Base-by-base conservation (phyloP, 768 basidiomycete genomes). In the Agaricus bisporus region DNA sequence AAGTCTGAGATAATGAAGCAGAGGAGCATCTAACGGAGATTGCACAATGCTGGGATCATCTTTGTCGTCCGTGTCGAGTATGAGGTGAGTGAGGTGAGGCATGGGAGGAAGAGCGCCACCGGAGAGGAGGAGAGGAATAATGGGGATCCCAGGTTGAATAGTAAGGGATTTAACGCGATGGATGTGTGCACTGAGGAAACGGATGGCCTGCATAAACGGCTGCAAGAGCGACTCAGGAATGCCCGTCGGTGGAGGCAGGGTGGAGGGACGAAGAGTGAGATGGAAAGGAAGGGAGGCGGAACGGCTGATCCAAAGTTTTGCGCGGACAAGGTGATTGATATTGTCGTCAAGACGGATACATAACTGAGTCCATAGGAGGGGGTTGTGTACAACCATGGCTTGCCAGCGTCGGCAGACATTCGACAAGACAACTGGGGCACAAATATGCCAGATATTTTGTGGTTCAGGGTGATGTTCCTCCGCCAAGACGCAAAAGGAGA, bases 371-470 rank as follows among this genome's bases (percentile, higher is more conserved):
- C 64, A 64, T 4, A 61, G 46, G 17, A 15, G 36, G 8, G 63
- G 60, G 45, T 56, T 61, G 17, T 57, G 45, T 26, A 60, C 42
- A 44, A 61, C 58, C 50, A 63, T 56, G 18, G 41, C 12, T 26
- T 58, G 48, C 64, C 61, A 63, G 32, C 59, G 62, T 5, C 57
- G 45, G 48, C 60, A 65, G 50, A 65, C 60, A 46, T 49, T 55
- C 17, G 60, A 43, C 28, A 63, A 56, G 35, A 47, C 25, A 17
- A 57, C 46, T 5, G 62, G 62, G 25, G 54, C 43, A 48, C 41
- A 50, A 10, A 49, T 26, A 29, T 41, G 9, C 39, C 26, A 49
- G 37, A 15, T 46, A 26, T 18, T 20, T 6, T 44, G 26, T 15
- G 10, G 14, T 6, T 46, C 25, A 11, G 17, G 39, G 15, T 43